phyloP scores from a whole-genome alignment of 2,329 filamentous ascomycete species.

The Cyphellophora attinorum region DNA sequence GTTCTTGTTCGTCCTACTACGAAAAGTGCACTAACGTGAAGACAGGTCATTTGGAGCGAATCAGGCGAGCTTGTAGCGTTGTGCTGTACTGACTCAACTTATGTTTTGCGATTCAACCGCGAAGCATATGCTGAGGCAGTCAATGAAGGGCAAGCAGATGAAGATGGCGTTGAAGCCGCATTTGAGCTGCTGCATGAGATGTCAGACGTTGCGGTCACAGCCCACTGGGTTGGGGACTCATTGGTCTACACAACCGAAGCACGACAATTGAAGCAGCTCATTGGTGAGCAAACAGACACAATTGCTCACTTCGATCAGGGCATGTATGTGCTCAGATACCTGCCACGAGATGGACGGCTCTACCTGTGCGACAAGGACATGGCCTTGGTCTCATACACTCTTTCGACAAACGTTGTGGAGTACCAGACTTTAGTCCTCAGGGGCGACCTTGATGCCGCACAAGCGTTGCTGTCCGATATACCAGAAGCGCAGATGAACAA shows the following conservation, averaged over 20 bases:
- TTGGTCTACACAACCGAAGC: constrained; percentile 98
- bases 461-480: constrained; percentile 73
- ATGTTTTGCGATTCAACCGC: constrained; percentile 82
- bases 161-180: constrained; percentile 87
- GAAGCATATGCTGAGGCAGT: constrained; percentile 79
- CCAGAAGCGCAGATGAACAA: constrained; percentile 94
- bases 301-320: constrained; percentile 93
- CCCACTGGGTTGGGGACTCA: constrained; percentile 96
- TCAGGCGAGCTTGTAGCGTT: constrained; percentile 87
- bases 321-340: constrained; percentile 91
- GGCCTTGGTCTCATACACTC: constrained; percentile 75
- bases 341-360: constrained; percentile 87
- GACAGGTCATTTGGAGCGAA: constrained; percentile 89
- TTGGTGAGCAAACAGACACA: constrained; percentile 95
- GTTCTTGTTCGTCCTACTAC: constrained; percentile 13
- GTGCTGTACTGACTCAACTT: constrained; percentile 91
- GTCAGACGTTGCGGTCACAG: constrained; percentile 83
- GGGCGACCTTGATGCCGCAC: constrained; percentile 83
- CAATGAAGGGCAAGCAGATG: constrained; percentile 72
- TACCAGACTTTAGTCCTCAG: constrained; percentile 94
- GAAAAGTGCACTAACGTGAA: not conserved
- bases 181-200: constrained; percentile 96
- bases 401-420: constrained; percentile 87
- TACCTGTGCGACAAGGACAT: constrained; percentile 97
- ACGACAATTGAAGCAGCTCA: constrained; percentile 93